A percentile compares a stretch with the other conserved stretches of the same genome.
Evolutionary conservation across 2,329 filamentous ascomycete genomes (phyloP).

Genomic region (Colletotrichum truncatum): DNA sequence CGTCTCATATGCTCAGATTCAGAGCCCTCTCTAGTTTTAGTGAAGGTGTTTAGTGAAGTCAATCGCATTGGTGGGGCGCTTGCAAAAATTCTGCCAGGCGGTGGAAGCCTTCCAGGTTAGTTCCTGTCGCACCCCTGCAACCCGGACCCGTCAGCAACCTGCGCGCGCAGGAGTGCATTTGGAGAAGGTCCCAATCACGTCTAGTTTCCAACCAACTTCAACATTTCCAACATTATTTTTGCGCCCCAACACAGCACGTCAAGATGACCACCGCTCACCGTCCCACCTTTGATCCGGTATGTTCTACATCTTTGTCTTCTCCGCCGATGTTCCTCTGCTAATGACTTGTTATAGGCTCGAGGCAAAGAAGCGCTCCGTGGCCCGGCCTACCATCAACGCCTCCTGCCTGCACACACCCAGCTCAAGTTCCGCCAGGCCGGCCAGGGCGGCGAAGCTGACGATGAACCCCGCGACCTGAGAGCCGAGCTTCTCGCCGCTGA

Average conservation of each 20-base stretch:
- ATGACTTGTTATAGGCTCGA: slow-evolving; percentile 68
- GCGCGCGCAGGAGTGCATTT: slow-evolving; percentile 2
- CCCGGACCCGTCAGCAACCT: not conserved
- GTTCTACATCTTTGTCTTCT: slow-evolving; percentile 31
- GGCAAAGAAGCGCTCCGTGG: slow-evolving; percentile 96
- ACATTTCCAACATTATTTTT: not conserved
- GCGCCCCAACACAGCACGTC: not conserved
- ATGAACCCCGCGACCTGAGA: slow-evolving; percentile 78
- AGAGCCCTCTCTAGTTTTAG: not conserved
- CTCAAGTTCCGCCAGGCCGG: slow-evolving; percentile 89
- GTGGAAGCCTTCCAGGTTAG: slow-evolving; percentile 42
- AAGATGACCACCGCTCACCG: slow-evolving; percentile 76
- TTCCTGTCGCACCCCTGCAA: slow-evolving; percentile 5
- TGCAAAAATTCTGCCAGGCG: slow-evolving; percentile 60
- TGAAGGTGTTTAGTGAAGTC: slow-evolving; percentile 31
- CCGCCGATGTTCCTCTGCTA: slow-evolving; percentile 30
- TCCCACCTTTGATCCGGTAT: slow-evolving; percentile 94
- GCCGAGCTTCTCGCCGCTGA: slow-evolving; percentile 92
- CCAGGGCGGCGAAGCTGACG: slow-evolving; percentile 85
- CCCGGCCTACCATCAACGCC: slow-evolving; percentile 93
- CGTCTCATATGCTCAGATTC: not conserved
- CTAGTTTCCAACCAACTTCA: not conserved
- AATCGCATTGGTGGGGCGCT: slow-evolving; percentile 33
- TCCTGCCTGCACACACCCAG: slow-evolving; percentile 91
- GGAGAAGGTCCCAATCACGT: not conserved